These are phyloP conservation scores for Marvania coccoides DNA, from an alignment of 139 green algal species.

Conservation along the genomic window DNA sequence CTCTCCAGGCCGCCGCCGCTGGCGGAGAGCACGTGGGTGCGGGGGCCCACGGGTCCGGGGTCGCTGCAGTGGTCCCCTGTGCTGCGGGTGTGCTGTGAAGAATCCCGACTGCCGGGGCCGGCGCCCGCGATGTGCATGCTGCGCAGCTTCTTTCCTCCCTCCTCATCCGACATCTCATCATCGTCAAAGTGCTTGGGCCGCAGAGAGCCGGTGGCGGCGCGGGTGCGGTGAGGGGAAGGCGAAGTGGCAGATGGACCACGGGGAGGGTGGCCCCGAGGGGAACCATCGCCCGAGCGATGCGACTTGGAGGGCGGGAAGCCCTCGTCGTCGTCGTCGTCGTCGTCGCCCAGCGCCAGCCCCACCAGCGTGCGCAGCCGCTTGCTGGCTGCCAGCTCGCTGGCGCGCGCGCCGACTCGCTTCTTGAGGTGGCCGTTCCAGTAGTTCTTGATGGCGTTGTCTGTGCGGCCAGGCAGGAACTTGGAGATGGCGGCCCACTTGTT, in stretches of 20 bases:
- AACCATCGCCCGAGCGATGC: not conserved
- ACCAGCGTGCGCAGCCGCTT: conserved; percentile 24
- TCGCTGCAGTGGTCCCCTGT: conserved; percentile 24
- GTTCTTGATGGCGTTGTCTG: conserved; percentile 85
- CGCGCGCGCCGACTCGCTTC: conserved; percentile 5
- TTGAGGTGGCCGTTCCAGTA: conserved; percentile 63
- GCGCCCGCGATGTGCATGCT: not conserved
- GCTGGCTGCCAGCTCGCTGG: conserved; percentile 1
- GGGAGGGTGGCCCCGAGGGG: not conserved
- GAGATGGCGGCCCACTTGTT: conserved; percentile 67
- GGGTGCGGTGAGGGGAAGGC: conserved; percentile 12
- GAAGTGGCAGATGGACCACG: not conserved
- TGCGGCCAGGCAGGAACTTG: conserved; percentile 54
- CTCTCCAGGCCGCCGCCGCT: not conserved
- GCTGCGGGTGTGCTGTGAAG: conserved; percentile 23
- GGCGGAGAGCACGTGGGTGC: not conserved
- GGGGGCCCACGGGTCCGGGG: not conserved
- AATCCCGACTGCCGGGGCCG: conserved; percentile 2
- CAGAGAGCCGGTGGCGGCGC: conserved; percentile 20
- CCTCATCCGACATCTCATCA: not conserved
- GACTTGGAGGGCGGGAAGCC: not conserved
- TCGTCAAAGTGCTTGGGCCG: conserved; percentile 5
- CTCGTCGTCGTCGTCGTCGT: conserved; percentile 8
- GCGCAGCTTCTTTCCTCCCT: not conserved
- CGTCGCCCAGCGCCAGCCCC: conserved; percentile 5